phyloP scores from a whole-genome alignment of 768 basidiomycete species.

The Peribolospora kevripleyi region DNA sequence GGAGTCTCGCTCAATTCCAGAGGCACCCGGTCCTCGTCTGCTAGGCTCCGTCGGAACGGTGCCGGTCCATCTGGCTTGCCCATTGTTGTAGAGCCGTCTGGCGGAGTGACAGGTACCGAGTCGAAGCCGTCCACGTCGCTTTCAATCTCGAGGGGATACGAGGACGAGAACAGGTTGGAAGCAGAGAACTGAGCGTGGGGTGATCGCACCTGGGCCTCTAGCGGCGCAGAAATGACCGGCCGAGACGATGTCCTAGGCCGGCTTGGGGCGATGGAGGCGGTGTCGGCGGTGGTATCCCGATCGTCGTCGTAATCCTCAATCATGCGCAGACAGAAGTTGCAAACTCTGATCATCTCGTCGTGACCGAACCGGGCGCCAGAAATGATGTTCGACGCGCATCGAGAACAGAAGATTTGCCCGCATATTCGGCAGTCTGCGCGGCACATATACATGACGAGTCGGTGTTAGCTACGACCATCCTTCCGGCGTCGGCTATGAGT shows the following conservation, averaged over 20 bases:
- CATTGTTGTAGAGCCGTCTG: not conserved
- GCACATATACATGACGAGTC: constrained; percentile 1
- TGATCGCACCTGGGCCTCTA: constrained; percentile 23
- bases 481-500: too few species aligned
- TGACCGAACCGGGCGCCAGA: constrained; percentile 80
- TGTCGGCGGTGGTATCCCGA: constrained; percentile 21
- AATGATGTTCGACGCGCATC: constrained; percentile 90
- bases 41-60: constrained; percentile 21
- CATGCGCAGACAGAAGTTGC: constrained; percentile 84
- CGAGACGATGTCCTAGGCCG: constrained; percentile 17
- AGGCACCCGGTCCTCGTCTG: constrained; percentile 17
- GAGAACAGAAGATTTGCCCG: constrained; percentile 94
- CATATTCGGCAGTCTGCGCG: constrained; percentile 1
- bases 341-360: constrained; percentile 84
- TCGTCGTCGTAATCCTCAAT: constrained; percentile 72
- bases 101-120: constrained; percentile 32
- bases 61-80: constrained; percentile 14
- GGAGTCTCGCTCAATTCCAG: not conserved
- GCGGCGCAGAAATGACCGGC: constrained; percentile 23
- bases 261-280: constrained; percentile 32
- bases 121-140: constrained; percentile 15
- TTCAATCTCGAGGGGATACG: constrained; percentile 16
- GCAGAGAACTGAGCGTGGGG: constrained; percentile 72
- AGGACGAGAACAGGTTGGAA: constrained; percentile 54
- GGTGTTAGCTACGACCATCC: not conserved